Percentiles rank a stretch among this genome's conserved stretches.
Conservation (phyloP, 495 filamentous ascomycete species). For the Viridothelium virens region DNA sequence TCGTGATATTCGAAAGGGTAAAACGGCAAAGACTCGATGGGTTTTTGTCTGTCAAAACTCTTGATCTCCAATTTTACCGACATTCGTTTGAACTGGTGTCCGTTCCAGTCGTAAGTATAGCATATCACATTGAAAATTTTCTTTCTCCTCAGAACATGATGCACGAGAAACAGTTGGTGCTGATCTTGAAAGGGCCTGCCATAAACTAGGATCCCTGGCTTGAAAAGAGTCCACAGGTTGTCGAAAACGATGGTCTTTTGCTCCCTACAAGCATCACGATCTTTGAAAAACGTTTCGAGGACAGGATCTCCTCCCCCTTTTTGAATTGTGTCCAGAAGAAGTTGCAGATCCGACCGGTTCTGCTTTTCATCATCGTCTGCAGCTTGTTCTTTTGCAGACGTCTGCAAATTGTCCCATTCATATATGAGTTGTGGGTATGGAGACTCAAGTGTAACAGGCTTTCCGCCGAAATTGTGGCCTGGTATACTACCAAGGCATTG, state of each 20-base stretch:
- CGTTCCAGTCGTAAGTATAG: conserved; percentile 24
- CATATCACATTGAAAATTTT: conserved; percentile 6
- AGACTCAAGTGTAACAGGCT: too few relatives aligned
- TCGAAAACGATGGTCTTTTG: too few relatives aligned
- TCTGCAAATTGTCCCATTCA: too few relatives aligned
- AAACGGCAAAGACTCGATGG: conserved; percentile 18
- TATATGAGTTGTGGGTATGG: too few relatives aligned
- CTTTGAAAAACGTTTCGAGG: too few relatives aligned
- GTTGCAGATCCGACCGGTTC: not conserved
- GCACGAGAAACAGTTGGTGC: conserved; percentile 22
- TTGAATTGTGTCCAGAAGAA: conserved; percentile 5
- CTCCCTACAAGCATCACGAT: too few relatives aligned
- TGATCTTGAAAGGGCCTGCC: conserved; percentile 17
- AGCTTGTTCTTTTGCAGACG: too few relatives aligned
- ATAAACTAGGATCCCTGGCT: conserved; percentile 21
- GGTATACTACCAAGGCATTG: too few relatives aligned
- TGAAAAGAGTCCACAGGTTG: conserved; percentile 27
- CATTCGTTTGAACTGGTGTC: conserved; percentile 10
- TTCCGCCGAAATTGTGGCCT: too few relatives aligned
- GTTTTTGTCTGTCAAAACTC: conserved; percentile 14
- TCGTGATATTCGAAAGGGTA: conserved; percentile 18
- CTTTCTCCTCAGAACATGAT: too few relatives aligned
- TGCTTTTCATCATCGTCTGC: not conserved
- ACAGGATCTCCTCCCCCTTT: not conserved
- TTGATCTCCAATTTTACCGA: conserved; percentile 15